These are phyloP conservation scores for Citeromyces hawaiiensis DNA, from an alignment of 1,139 yeast genomes.

Conservation along the genomic window DNA sequence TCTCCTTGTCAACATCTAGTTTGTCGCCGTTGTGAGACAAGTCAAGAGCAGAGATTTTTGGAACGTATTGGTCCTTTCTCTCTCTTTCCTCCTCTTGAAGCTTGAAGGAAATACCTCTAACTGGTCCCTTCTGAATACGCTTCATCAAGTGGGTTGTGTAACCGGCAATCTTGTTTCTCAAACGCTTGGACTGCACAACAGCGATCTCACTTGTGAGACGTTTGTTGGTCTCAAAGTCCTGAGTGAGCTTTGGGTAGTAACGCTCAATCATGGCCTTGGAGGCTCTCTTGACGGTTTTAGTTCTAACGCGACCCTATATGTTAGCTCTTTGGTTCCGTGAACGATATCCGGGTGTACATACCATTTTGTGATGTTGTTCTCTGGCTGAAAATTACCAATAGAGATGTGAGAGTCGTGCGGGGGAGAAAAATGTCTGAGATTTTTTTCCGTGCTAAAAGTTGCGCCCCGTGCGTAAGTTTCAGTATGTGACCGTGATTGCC, in stretches of 20 bases:
- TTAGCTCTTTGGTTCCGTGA: background rate
- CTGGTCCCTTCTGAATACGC: conserved; percentile 99
- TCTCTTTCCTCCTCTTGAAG: conserved; percentile 99
- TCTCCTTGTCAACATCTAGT: conserved; percentile 96
- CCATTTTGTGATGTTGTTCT: conserved; percentile 11
- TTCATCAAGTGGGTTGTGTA: conserved; percentile 99
- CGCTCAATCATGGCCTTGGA: conserved; percentile 99
- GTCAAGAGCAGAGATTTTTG: conserved; percentile 99
- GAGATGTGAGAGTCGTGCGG: conserved; percentile 1
- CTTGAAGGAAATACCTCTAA: conserved; percentile 99
- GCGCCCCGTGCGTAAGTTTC: background rate
- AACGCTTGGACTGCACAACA: conserved; percentile 98
- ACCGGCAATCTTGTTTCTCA: conserved; percentile 99
- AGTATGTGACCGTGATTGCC: background rate
- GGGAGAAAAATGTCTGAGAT: background rate
- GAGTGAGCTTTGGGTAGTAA: conserved; percentile 99
- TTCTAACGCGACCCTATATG: conserved; percentile 90
- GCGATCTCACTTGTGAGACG: conserved; percentile 98
- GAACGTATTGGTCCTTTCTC: conserved; percentile 99
- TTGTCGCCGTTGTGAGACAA: conserved; percentile 93
- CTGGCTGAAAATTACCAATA: background rate
- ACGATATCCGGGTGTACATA: conserved; percentile 4
- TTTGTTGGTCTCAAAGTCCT: conserved; percentile 99
- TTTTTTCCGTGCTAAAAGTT: background rate
- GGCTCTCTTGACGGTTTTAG: conserved; percentile 99